Conservation (phyloP, 495 filamentous ascomycete species). For the Recurvomyces mirabilis region DNA sequence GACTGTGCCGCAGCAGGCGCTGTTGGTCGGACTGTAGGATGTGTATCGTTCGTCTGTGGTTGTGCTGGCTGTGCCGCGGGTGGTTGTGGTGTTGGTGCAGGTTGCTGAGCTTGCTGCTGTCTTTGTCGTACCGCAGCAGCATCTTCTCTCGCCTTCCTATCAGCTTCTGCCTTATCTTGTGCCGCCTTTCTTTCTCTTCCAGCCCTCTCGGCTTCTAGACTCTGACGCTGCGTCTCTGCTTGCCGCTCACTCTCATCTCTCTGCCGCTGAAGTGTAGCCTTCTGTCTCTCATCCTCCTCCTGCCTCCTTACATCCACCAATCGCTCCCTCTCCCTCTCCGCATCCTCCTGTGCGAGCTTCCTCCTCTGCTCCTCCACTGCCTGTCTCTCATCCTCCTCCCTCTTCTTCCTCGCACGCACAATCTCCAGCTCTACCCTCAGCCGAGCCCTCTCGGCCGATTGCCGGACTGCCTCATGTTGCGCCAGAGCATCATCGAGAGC, state of each 20-base stretch:
- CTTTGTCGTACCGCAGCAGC: conserved; percentile 21
- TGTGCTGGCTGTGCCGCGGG: background rate
- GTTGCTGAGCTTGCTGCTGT: conserved; percentile 10
- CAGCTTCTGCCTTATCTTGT: conserved; percentile 17
- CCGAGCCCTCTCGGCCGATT: conserved; percentile 18
- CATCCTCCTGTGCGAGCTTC: conserved; percentile 12
- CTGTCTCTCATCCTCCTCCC: conserved; percentile 21
- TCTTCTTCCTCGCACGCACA: conserved; percentile 17
- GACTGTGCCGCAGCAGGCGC: background rate
- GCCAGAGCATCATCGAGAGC: conserved; percentile 14
- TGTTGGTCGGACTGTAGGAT: background rate
- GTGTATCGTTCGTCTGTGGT: background rate
- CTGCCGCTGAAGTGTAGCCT: conserved; percentile 17
- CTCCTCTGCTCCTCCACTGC: conserved; percentile 14
- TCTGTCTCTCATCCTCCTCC: conserved; percentile 14
- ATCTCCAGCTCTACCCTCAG: conserved; percentile 18
- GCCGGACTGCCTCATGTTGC: conserved; percentile 20
- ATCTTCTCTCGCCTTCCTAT: conserved; percentile 19
- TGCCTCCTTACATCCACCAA: conserved; percentile 7
- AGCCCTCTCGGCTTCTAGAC: conserved; percentile 7
- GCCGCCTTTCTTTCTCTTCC: background rate
- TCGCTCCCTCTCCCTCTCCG: conserved; percentile 5
- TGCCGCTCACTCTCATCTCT: conserved; percentile 14
- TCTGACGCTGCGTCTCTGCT: conserved; percentile 5
- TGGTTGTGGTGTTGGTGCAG: conserved; percentile 11